Conservation (phyloP, 495 filamentous ascomycete species). For the Jackrogersella minutella region DNA sequence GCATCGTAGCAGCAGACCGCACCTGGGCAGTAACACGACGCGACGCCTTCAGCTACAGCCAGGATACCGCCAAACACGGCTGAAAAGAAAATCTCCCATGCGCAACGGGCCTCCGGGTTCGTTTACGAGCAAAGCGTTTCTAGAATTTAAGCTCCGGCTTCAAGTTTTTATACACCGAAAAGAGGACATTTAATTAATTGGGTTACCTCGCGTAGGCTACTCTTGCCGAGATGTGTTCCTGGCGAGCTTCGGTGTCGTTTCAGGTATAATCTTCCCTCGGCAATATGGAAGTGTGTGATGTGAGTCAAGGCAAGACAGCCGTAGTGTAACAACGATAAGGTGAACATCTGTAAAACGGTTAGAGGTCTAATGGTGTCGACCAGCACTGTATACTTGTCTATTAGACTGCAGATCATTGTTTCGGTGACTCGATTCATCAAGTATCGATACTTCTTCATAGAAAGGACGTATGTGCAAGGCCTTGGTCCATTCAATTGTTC, state of each 20-base stretch:
- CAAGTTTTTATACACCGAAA: not conserved
- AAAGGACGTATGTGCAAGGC: not conserved
- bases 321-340: constrained; percentile 1
- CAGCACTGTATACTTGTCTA: not conserved
- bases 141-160: not conserved
- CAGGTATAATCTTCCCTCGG: not conserved
- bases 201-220: not conserved
- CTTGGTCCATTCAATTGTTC: not conserved
- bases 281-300: not conserved
- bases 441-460: not conserved
- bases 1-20: too few relatives aligned
- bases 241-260: not conserved
- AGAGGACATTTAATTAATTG: not conserved
- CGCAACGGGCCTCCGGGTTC: not conserved
- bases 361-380: not conserved
- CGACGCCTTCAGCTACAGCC: not conserved
- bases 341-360: not conserved
- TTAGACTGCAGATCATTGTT: not conserved
- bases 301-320: not conserved
- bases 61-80: too few relatives aligned
- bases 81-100: constrained; percentile 7
- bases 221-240: not conserved
- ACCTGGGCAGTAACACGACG: not conserved
- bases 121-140: not conserved
- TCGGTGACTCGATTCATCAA: not conserved